These are phyloP conservation scores for Phytophthora capsici DNA, from an alignment of 352 stramenopile species.

Conservation along the genomic window DNA sequence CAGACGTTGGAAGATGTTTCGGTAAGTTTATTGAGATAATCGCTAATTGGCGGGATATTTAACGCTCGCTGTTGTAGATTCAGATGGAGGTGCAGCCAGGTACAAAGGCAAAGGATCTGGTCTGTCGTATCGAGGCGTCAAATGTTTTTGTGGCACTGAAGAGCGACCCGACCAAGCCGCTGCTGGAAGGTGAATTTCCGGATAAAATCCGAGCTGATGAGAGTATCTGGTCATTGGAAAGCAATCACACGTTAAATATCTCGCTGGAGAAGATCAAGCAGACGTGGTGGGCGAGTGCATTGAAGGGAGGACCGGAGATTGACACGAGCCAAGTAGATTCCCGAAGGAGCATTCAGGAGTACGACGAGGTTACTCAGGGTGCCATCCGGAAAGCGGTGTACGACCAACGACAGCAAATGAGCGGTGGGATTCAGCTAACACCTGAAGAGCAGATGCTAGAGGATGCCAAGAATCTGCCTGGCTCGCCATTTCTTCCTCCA, in stretches of 20 bases:
- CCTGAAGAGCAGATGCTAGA: slow-evolving; percentile 93
- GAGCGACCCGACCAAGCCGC: slow-evolving; percentile 19
- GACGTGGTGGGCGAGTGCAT: slow-evolving; percentile 97
- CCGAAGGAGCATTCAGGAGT: slow-evolving; percentile 95
- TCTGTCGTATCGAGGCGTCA: slow-evolving; percentile 89
- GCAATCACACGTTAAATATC: slow-evolving; percentile 71
- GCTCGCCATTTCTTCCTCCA: slow-evolving; percentile 43
- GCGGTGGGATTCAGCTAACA: slow-evolving; percentile 92
- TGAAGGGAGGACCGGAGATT: slow-evolving; percentile 94
- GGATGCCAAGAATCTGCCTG: slow-evolving; percentile 86
- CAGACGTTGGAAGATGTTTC: slow-evolving; percentile 96
- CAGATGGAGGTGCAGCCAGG: slow-evolving; percentile 88
- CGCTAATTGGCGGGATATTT: neutral
- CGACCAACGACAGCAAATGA: slow-evolving; percentile 89
- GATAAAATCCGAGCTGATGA: slow-evolving; percentile 97
- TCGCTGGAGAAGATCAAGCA: slow-evolving; percentile 97
- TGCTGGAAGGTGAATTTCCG: slow-evolving; percentile 88
- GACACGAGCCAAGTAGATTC: slow-evolving; percentile 98
- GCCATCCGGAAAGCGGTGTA: slow-evolving; percentile 99
- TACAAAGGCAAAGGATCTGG: slow-evolving; percentile 92
- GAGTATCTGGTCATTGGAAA: slow-evolving; percentile 97
- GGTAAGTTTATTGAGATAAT: slow-evolving; percentile 47
- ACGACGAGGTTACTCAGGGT: slow-evolving; percentile 96
- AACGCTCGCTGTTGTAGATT: slow-evolving; percentile 45
- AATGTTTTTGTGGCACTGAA: slow-evolving; percentile 89